Evolutionary conservation across 108 stramenopile species (phyloP).

Genomic region (Cyclotella kingstonii): DNA sequence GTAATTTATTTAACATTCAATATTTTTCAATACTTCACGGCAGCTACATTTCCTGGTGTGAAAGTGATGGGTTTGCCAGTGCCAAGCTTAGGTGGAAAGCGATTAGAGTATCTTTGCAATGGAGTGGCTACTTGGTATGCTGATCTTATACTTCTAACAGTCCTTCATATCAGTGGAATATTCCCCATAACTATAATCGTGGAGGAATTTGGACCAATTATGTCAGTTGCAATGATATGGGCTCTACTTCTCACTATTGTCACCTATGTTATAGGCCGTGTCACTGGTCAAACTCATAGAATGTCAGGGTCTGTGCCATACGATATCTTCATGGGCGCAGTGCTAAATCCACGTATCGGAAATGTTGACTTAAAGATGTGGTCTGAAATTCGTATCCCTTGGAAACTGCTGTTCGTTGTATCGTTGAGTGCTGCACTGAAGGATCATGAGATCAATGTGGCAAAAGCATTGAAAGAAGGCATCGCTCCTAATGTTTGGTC

Average conservation of each 20-base stretch:
- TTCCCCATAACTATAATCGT: constrained; percentile 36
- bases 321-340: constrained; percentile 60
- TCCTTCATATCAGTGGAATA: constrained; percentile 30
- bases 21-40: constrained; percentile 38
- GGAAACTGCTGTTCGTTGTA: constrained; percentile 50
- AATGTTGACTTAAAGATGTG: constrained; percentile 59
- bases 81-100: constrained; percentile 39
- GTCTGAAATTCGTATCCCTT: constrained; percentile 56
- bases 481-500: constrained; percentile 27
- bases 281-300: constrained; percentile 30
- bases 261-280: constrained; percentile 30
- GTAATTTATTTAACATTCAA: constrained; percentile 32
- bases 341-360: constrained; percentile 53
- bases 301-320: constrained; percentile 42
- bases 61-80: constrained; percentile 45
- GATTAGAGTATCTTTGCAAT: constrained; percentile 48
- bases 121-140: constrained; percentile 48
- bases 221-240: constrained; percentile 47
- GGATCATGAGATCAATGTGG: constrained; percentile 40
- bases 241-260: constrained; percentile 36
- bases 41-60: constrained; percentile 42
- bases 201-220: constrained; percentile 46
- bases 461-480: constrained; percentile 20
- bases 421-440: constrained; percentile 50
- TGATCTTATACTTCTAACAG: constrained; percentile 22